phyloP scores from a whole-genome alignment of 768 basidiomycete genomes.

The Galerina sulciceps region DNA sequence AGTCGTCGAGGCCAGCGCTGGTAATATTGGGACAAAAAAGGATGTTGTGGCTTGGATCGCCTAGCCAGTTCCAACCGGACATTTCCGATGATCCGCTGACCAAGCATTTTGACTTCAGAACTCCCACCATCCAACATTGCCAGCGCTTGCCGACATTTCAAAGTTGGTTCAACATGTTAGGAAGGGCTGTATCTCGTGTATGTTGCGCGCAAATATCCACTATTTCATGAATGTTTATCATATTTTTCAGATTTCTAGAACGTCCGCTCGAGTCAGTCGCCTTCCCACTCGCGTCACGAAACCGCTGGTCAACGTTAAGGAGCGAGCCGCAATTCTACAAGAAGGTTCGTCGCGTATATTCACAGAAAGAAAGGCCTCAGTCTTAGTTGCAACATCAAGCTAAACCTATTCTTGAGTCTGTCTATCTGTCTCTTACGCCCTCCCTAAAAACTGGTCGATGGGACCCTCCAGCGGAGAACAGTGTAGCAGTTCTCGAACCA shows the following conservation, averaged over 20 bases:
- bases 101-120: constrained; percentile 30
- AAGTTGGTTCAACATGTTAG: constrained; percentile 21
- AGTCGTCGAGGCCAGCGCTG: constrained; percentile 46
- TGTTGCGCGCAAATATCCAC: constrained; percentile 2
- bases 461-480: constrained; percentile 42
- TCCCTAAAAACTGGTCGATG: constrained; percentile 51
- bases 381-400: constrained; percentile 9
- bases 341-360: constrained; percentile 18
- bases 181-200: constrained; percentile 25
- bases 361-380: background rate
- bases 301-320: constrained; percentile 26
- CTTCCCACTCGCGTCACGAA: constrained; percentile 13
- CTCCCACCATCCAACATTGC: constrained; percentile 16
- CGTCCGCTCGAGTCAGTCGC: constrained; percentile 15
- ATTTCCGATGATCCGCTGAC: constrained; percentile 32
- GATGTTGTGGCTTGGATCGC: constrained; percentile 43
- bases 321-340: constrained; percentile 17
- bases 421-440: constrained; percentile 66
- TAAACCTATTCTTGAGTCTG: constrained; percentile 38
- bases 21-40: constrained; percentile 32
- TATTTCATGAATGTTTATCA: background rate
- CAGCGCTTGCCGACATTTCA: constrained; percentile 10
- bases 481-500: constrained; percentile 69
- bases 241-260: constrained; percentile 18
- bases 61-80: constrained; percentile 40